Base-by-base conservation (phyloP, 129 eudicot genomes). In the Lonicera japonica region DNA sequence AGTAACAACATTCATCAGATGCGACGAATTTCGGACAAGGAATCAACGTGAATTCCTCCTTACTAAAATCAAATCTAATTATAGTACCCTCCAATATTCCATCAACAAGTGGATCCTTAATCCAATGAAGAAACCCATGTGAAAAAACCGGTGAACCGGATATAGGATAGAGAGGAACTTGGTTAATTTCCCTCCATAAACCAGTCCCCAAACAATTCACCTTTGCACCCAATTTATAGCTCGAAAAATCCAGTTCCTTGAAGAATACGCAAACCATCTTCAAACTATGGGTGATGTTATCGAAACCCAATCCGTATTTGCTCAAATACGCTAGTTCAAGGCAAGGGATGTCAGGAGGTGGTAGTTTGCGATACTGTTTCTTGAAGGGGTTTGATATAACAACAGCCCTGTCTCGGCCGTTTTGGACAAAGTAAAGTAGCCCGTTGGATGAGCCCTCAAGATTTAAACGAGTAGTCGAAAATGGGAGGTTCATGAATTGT, bases 111-210 rank as follows among this genome's bases (percentile, higher is more conserved):
- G 65, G 73, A 22, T 19, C 25, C 18, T 51, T 43, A 62, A 64
- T 21, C 77, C 71, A 73, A 51, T 73, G 52, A 61, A 73, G n/a
- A 58, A 54, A 64, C 40, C 77, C 71, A 50, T 40, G 67, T 51
- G 65, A 47, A 19, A 57, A 72, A 4, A 65, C 65, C 4, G 67
- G 45, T 11, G 11, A 24, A 22, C 71, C 77, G 14, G 11, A 8
- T 1, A 25, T 13, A 8, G 58, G 38, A 65, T 38, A 72, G 20
- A 9, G 46, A 21, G 71, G 71, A 16, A 51, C 46, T 12, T 59
- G 9, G 5, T 60, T 1, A 65, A 58, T 65, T 48, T 58, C 18
- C 25, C 23, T 60, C 72, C 77, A 73, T 5, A 67, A 34, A 5
- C 11, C 47, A 1, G 71, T 50, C 25, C 77, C 71, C 24, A 65